These are phyloP conservation scores for Starmerella sirachaensis DNA, from an alignment of 805 yeast species.

Conservation along the genomic window DNA sequence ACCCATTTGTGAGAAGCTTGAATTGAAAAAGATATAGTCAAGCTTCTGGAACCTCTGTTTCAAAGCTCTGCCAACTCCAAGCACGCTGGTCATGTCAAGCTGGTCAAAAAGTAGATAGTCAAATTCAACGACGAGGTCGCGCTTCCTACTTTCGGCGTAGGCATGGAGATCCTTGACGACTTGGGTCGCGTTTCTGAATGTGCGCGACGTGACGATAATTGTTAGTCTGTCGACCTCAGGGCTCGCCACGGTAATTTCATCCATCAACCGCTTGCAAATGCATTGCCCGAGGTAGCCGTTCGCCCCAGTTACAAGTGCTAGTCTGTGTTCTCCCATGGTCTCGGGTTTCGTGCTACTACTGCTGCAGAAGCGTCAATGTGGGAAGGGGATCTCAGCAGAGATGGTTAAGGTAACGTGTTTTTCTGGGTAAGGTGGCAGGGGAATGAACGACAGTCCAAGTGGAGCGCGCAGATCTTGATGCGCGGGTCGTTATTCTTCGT, in stretches of 20 bases:
- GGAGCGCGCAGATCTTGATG: too few species aligned
- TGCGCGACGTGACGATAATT: constrained; percentile 77
- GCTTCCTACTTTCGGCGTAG: constrained; percentile 23
- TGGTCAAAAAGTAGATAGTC: constrained; percentile 88
- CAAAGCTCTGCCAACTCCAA: constrained; percentile 63
- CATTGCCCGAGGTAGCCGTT: constrained; percentile 65
- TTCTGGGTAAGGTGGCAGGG: too few species aligned
- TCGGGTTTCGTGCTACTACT: not conserved
- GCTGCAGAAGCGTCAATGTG: too few species aligned
- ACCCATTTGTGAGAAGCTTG: constrained; percentile 77
- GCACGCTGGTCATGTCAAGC: constrained; percentile 73
- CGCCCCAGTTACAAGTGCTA: constrained; percentile 34
- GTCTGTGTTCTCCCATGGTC: constrained; percentile 12
- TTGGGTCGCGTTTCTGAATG: constrained; percentile 71
- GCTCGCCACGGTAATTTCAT: constrained; percentile 29
- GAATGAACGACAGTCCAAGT: too few species aligned
- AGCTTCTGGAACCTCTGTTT: constrained; percentile 49
- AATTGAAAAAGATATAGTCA: constrained; percentile 73
- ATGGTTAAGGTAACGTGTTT: too few species aligned
- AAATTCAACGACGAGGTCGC: constrained; percentile 56
- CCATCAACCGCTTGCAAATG: constrained; percentile 68
- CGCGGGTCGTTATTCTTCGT: too few species aligned
- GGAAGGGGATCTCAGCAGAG: too few species aligned
- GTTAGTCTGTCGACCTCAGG: constrained; percentile 50
- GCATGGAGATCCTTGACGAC: constrained; percentile 44